A percentile compares a stretch with the other conserved stretches of the same genome.
Evolutionary conservation across 352 stramenopile genomes (phyloP).

Genomic region (Blastocystis sp.): DNA sequence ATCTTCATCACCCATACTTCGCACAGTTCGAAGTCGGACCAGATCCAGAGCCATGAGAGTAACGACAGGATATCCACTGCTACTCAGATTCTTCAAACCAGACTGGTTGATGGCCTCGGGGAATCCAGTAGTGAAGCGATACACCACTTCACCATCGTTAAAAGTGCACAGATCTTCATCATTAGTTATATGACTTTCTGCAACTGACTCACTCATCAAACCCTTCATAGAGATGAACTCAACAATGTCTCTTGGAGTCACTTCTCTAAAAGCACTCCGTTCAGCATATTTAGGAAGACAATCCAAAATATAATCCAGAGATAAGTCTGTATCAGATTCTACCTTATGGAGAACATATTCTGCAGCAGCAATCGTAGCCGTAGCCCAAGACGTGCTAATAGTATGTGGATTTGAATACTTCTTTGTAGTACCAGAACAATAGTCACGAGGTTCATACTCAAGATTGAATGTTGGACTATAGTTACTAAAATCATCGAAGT

Average conservation of each 20-base stretch:
- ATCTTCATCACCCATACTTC: not conserved
- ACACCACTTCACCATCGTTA: no score
- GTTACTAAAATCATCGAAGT: not conserved
- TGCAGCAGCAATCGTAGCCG: not conserved
- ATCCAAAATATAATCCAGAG: not conserved
- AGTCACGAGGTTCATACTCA: not conserved
- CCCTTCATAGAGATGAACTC: no score
- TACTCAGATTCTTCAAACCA: not conserved
- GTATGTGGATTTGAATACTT: not conserved
- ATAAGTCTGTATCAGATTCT: not conserved
- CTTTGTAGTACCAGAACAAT: not conserved
- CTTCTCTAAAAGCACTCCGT: not conserved
- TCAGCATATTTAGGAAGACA: not conserved
- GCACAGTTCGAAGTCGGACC: not conserved
- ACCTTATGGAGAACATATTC: not conserved
- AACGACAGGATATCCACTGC: not conserved
- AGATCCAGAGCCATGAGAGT: not conserved
- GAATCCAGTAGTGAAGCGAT: no score
- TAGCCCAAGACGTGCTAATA: not conserved
- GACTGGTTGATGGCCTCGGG: no score
- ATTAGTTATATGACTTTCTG: no score
- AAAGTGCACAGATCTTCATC: no score
- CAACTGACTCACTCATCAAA: no score
- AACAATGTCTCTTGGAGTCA: not conserved
- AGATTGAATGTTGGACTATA: not conserved